phyloP scores from a whole-genome alignment of 257 asterid species.

The Scutellaria baicalensis region DNA sequence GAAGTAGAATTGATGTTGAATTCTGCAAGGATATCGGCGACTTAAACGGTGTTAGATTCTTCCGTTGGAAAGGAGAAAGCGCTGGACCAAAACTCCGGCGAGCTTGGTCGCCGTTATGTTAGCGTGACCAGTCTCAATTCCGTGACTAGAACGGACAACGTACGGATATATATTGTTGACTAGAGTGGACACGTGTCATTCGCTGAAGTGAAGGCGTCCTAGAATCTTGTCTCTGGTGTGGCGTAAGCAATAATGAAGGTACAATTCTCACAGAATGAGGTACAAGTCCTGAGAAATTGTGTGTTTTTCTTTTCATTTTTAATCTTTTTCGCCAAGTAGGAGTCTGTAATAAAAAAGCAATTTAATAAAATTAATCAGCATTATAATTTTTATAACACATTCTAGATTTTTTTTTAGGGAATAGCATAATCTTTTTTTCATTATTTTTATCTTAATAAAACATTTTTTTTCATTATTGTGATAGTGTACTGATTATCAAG shows the following conservation, averaged over 20 bases:
- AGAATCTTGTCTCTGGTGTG: not conserved
- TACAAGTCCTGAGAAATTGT: not conserved
- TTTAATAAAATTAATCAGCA: too few relatives aligned
- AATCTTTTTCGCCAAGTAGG: too few relatives aligned
- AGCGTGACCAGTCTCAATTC: conserved; percentile 48
- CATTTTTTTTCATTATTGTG: too few relatives aligned
- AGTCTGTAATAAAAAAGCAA: too few relatives aligned
- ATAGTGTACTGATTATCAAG: too few relatives aligned
- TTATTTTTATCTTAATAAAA: too few relatives aligned
- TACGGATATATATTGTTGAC: not conserved
- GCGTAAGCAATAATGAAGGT: not conserved
- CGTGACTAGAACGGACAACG: not conserved
- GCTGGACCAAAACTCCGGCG: conserved; percentile 68
- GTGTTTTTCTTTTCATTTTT: too few relatives aligned
- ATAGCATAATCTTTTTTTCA: too few relatives aligned
- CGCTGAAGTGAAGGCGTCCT: not conserved
- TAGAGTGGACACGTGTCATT: conserved; percentile 26
- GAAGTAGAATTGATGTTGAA: conserved; percentile 41
- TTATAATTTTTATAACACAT: too few relatives aligned
- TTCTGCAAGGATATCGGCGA: conserved; percentile 63
- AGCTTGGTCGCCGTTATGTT: conserved; percentile 66
- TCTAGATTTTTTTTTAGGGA: too few relatives aligned
- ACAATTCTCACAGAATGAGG: not conserved
- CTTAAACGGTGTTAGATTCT: conserved; percentile 49
- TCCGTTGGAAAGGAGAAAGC: conserved; percentile 60